These are phyloP conservation scores for Phytophthora tentaculata DNA, from an alignment of 352 stramenopile genomes.

Conservation along the genomic window DNA sequence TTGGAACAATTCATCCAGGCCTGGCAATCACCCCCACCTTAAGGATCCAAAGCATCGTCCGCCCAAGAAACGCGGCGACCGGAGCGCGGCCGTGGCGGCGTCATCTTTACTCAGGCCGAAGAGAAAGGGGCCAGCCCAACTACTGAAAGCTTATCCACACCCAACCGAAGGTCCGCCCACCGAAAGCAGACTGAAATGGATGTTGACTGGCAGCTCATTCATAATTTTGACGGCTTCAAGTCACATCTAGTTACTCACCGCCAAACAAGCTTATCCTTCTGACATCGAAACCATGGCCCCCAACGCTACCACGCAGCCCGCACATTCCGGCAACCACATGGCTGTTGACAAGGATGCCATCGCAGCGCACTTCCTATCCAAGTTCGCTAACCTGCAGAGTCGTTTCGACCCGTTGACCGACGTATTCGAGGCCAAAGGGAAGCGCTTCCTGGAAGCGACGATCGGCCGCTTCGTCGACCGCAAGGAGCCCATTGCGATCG, in stretches of 20 bases:
- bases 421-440: background rate
- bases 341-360: background rate
- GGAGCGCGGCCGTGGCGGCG: no score
- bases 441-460: background rate
- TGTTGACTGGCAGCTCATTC: background rate
- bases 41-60: no score
- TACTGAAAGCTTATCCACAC: no score
- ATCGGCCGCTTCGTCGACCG: background rate
- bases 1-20: no score
- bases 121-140: no score
- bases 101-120: background rate
- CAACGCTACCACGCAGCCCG: background rate
- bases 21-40: background rate
- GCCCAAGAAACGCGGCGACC: no score
- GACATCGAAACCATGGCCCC: no score
- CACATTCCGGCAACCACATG: background rate
- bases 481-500: background rate
- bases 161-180: no score
- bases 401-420: background rate
- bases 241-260: background rate
- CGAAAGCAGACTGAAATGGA: no score
- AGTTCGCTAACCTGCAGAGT: background rate
- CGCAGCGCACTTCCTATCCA: background rate
- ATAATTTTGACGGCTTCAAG: constrained; percentile 12
- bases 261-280: no score